phyloP scores from a whole-genome alignment of 2,329 filamentous ascomycete genomes.

The Dothistroma septosporum region DNA sequence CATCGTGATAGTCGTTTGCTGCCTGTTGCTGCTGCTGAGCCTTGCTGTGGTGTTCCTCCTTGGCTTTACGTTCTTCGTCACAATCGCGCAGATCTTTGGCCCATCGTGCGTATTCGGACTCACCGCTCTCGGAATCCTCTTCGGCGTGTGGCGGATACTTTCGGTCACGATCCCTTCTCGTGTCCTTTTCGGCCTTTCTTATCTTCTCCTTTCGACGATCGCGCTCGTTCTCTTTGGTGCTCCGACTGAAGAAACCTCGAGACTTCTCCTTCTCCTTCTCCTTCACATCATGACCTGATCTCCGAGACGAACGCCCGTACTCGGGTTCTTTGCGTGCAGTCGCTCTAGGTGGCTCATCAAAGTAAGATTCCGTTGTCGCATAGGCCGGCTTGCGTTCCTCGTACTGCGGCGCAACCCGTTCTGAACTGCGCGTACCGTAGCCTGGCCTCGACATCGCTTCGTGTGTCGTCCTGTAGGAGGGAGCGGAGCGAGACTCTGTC shows the following conservation, averaged over 20 bases:
- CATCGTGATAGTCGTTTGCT: conserved; percentile 22
- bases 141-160: conserved; percentile 33
- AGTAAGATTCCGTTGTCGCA: conserved; percentile 32
- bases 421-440: conserved; percentile 15
- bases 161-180: conserved; percentile 37
- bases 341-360: conserved; percentile 33
- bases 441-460: conserved; percentile 12
- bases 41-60: conserved; percentile 24
- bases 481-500: conserved; percentile 12
- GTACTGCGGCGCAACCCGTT: conserved; percentile 26
- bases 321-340: conserved; percentile 39
- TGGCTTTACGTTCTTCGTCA: conserved; percentile 24
- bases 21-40: conserved; percentile 24
- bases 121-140: conserved; percentile 33
- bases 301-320: conserved; percentile 33
- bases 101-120: conserved; percentile 24
- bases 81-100: conserved; percentile 20
- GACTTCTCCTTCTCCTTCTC: conserved; percentile 24
- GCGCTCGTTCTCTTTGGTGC: conserved; percentile 35
- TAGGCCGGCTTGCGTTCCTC: conserved; percentile 33
- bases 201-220: conserved; percentile 38
- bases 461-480: conserved; percentile 14
- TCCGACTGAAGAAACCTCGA: conserved; percentile 5
- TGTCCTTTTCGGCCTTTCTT: conserved; percentile 39
- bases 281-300: conserved; percentile 22